Evolutionary conservation across 1,284 basidiomycete species (phyloP), one percentile per base, ranked within the genome.

Genomic region (Agaricales sp.): DNA sequence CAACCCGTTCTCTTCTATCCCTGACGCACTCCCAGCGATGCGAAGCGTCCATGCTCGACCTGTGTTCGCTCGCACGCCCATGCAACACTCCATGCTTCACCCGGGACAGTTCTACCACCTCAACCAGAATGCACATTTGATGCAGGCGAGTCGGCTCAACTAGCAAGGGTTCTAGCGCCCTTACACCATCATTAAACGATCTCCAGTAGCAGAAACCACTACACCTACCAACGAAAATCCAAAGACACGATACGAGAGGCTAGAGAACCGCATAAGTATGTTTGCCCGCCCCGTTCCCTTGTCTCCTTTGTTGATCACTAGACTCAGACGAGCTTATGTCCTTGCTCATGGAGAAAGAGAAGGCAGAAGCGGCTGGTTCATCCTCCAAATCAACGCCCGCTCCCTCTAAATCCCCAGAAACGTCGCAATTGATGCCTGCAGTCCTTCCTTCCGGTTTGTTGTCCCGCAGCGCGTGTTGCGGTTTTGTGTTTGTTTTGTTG

Each of bases 51-150:
- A 11, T 83, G 81, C 58, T 77, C 80, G 30, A 83, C 81, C 2
- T 83, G 81, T 59, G 67, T 76, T 50, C 75, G 81, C 38, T 83
- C 81, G 18, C 79, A 82, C 65, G 71, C 73, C 2, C 78, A 83
- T 61, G 74, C 78, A 21, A 58, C 76, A 37, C 66, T 73, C 3
- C 81, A 81, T 62, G 73, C 77, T 18, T 67, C 72, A 3, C 71
- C 78, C 18, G 78, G 75, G 19, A 65, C 69, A 2, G 66, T 67
- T 38, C 58, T 80, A 45, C 74, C 79, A 2, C 59, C 69, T 1
- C 65, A 67, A 45, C 80, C 78, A 16, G 77, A 81, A 50, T 86
- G 82, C 57, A 84, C 81, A 23, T 85, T 77, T 55, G 82, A 85
- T 55, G 82, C 84, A 55, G 64, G 80, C 77, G 53, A 19, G 64